Evolutionary conservation across 192 early-diverging fungal genomes (phyloP).

Genomic region (Podila verticillata): DNA sequence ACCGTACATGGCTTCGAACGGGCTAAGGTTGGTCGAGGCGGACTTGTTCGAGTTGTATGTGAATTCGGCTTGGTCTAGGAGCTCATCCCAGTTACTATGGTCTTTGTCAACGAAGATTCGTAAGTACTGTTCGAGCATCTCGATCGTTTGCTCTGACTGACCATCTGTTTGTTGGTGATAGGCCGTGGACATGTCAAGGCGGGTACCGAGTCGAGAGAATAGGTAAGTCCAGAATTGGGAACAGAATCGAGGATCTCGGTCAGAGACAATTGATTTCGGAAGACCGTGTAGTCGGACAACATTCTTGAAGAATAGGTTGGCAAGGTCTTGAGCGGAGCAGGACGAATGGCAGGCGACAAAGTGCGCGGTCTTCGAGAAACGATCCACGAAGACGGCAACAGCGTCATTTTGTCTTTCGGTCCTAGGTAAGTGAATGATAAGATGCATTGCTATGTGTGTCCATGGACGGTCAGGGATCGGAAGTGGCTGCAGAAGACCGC

Average conservation of each 20-base stretch:
- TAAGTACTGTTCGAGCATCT: conserved; percentile 50
- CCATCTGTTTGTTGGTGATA: conserved; percentile 55
- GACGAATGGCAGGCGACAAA: conserved; percentile 23
- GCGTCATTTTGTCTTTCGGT: conserved; percentile 30
- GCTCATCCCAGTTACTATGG: conserved; percentile 56
- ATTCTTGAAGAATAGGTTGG: conserved; percentile 23
- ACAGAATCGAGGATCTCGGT: conserved; percentile 54
- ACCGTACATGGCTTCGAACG: conserved; percentile 43
- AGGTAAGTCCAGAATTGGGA: conserved; percentile 52
- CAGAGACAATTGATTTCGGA: conserved; percentile 53
- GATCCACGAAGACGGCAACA: conserved; percentile 55
- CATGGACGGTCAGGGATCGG: conserved; percentile 20
- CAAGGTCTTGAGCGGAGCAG: conserved; percentile 17
- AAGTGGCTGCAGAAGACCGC: conserved; percentile 11
- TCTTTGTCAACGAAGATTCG: conserved; percentile 19
- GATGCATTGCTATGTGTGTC: conserved; percentile 54
- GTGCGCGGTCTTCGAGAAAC: conserved; percentile 43
- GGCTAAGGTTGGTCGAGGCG: conserved; percentile 22
- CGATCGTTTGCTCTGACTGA: conserved; percentile 53
- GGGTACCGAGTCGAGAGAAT: conserved; percentile 22
- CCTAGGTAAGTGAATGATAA: conserved; percentile 37
- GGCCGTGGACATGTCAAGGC: conserved; percentile 48
- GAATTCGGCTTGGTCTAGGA: conserved; percentile 54
- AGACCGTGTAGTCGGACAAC: conserved; percentile 31
- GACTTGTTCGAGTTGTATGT: conserved; percentile 56